A percentile compares a stretch with the other conserved stretches of the same genome.
Conservation (phyloP, 73 alveolate species). For the Paramecium tetraurelia region DNA sequence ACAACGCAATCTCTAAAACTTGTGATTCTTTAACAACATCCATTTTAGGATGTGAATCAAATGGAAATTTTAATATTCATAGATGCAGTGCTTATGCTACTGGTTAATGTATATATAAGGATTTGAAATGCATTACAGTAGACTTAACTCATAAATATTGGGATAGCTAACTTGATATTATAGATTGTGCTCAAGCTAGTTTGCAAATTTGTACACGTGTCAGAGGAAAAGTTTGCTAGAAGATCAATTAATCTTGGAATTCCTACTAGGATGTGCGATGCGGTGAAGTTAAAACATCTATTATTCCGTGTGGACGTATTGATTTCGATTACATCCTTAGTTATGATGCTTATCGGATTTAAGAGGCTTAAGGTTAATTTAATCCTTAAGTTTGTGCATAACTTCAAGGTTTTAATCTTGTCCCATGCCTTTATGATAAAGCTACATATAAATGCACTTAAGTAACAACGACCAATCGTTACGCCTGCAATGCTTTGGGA, state of each 20-base stretch:
- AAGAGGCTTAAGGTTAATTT: background rate
- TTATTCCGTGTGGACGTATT: background rate
- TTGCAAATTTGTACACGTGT: background rate
- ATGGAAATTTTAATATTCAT: background rate
- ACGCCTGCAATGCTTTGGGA: background rate
- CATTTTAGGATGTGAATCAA: background rate
- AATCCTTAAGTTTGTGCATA: background rate
- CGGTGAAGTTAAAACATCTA: background rate
- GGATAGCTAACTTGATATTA: background rate
- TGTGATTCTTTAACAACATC: background rate
- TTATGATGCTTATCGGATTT: background rate
- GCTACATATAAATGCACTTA: background rate
- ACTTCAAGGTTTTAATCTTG: background rate
- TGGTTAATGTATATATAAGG: background rate
- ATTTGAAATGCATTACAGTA: background rate
- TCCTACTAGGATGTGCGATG: background rate
- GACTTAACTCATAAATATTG: background rate
- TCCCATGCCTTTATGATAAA: background rate
- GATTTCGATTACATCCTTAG: background rate
- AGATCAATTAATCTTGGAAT: background rate
- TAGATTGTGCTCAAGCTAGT: background rate
- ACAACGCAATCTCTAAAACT: background rate
- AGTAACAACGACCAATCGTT: background rate
- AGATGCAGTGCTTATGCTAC: background rate
- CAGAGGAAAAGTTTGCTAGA: background rate